phyloP scores from a whole-genome alignment of 2,329 filamentous ascomycete genomes.

The Phoma sp. region DNA sequence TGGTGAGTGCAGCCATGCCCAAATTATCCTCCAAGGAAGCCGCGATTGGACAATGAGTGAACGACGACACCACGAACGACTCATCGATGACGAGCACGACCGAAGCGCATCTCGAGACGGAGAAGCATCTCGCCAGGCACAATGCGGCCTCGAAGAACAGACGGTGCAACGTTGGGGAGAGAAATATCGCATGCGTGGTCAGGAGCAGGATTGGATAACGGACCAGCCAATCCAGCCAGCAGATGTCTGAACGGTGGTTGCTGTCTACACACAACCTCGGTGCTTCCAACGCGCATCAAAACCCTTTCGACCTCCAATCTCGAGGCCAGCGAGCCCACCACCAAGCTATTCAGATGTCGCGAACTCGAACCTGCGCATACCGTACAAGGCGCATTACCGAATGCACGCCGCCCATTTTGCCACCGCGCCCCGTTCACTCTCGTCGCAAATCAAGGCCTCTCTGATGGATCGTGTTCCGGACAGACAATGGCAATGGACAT shows the following conservation, averaged over 20 bases:
- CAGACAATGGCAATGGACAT: slow-evolving; percentile 10
- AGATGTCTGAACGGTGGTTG: not conserved
- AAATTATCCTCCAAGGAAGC: slow-evolving; percentile 6
- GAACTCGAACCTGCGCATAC: not conserved
- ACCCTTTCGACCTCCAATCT: not conserved
- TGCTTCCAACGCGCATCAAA: not conserved
- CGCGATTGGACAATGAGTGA: slow-evolving; percentile 39
- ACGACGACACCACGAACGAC: slow-evolving; percentile 22
- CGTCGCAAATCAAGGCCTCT: slow-evolving; percentile 13
- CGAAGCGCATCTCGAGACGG: slow-evolving; percentile 11
- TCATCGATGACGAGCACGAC: slow-evolving; percentile 30
- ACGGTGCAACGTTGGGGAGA: not conserved
- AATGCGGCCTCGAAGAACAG: not conserved
- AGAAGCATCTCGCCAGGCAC: not conserved
- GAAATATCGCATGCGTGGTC: not conserved
- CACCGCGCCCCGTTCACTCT: slow-evolving; percentile 20
- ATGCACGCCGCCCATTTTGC: not conserved
- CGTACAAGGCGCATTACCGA: not conserved
- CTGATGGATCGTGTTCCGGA: slow-evolving; percentile 13
- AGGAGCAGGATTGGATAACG: not conserved
- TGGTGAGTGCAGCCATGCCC: slow-evolving; percentile 41
- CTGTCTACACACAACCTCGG: not conserved
- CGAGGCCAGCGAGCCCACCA: not conserved
- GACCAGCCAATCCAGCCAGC: not conserved
- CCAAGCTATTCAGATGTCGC: not conserved